Percentiles rank a stretch among this genome's conserved stretches.
These are phyloP conservation scores for Globisporangium okanoganense DNA, from an alignment of 352 stramenopile genomes.

Conservation along the genomic window DNA sequence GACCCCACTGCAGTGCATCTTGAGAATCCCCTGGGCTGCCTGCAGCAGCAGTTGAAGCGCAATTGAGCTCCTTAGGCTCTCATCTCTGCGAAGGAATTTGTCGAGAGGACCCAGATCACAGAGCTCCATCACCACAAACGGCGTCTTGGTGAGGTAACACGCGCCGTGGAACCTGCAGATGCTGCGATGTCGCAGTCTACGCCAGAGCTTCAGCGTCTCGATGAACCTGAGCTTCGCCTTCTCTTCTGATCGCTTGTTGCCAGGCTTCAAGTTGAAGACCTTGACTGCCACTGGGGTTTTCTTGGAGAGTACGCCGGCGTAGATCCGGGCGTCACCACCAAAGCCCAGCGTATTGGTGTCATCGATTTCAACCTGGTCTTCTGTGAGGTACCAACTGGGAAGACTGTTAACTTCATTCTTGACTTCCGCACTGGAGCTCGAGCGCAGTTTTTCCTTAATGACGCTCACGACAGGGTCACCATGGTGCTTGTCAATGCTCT, in stretches of 20 bases:
- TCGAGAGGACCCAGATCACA: neutral
- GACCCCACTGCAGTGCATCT: slow-evolving; percentile 5
- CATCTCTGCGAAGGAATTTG: neutral
- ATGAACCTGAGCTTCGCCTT: neutral
- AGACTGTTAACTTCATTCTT: neutral
- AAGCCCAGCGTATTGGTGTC: neutral
- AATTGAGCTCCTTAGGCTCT: neutral
- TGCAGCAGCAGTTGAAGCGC: neutral
- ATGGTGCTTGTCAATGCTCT: neutral
- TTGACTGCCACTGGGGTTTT: neutral
- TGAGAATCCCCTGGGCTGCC: neutral
- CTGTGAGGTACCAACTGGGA: neutral
- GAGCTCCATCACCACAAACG: slow-evolving; percentile 5
- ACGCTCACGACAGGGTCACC: slow-evolving; percentile 4
- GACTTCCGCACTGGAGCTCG: neutral
- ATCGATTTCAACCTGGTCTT: neutral
- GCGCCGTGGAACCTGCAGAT: slow-evolving; percentile 3
- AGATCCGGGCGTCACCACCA: slow-evolving; percentile 1
- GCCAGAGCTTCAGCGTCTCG: neutral
- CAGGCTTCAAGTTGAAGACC: neutral
- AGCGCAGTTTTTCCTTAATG: slow-evolving; percentile 9
- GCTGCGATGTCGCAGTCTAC: neutral
- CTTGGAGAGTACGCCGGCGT: neutral
- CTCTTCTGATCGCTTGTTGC: neutral
- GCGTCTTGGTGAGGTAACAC: neutral